phyloP scores from a whole-genome alignment of 2,329 filamentous ascomycete genomes.

The Aspergillus ochraceus region DNA sequence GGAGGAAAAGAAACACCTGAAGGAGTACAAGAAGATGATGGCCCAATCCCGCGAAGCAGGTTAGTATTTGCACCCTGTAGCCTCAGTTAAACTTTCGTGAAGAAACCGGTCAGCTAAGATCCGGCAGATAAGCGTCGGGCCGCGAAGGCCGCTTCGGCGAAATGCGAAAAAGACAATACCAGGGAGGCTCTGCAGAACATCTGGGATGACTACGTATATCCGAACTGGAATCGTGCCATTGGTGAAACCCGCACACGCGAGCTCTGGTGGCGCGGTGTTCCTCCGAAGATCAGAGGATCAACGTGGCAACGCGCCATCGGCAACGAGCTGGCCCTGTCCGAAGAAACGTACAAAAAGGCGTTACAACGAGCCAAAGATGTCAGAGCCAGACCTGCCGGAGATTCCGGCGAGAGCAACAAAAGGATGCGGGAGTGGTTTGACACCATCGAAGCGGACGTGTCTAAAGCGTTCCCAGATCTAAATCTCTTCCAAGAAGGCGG shows the following conservation, averaged over 20 bases:
- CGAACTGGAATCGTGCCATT: constrained; percentile 59
- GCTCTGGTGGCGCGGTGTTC: constrained; percentile 65
- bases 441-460: constrained; percentile 55
- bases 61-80: constrained; percentile 29
- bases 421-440: constrained; percentile 53
- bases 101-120: constrained; percentile 11
- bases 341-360: constrained; percentile 58
- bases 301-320: constrained; percentile 63
- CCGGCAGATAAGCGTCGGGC: constrained; percentile 50
- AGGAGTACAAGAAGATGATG: constrained; percentile 68
- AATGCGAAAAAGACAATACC: constrained; percentile 53
- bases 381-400: constrained; percentile 43
- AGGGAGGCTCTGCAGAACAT: constrained; percentile 57
- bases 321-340: constrained; percentile 59
- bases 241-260: constrained; percentile 57
- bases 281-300: constrained; percentile 54
- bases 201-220: constrained; percentile 62
- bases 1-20: constrained; percentile 87
- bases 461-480: constrained; percentile 57
- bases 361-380: constrained; percentile 55
- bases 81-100: not conserved
- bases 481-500: constrained; percentile 57
- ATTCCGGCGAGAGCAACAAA: constrained; percentile 44
- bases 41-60: constrained; percentile 59
- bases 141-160: constrained; percentile 47